A percentile compares a stretch with the other conserved stretches of the same genome.
These are phyloP conservation scores for Cardiospermum halicacabum DNA, from an alignment of 345 rosid species.

Conservation along the genomic window DNA sequence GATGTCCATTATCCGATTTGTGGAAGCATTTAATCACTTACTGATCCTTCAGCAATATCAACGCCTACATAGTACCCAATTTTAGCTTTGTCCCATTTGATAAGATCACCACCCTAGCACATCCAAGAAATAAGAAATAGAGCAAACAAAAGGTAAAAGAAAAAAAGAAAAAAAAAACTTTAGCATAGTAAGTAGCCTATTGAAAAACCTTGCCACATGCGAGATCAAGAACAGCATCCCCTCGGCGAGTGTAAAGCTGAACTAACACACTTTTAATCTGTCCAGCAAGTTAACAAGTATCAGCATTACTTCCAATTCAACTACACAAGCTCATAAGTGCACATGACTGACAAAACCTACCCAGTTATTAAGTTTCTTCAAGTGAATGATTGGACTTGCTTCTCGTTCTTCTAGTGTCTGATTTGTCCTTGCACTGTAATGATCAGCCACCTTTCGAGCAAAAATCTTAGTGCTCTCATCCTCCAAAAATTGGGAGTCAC, in stretches of 20 bases:
- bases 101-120: constrained; percentile 91
- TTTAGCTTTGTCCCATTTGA: constrained; percentile 96
- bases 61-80: constrained; percentile 92
- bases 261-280: constrained; percentile 97
- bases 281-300: constrained; percentile 10
- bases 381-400: constrained; percentile 95
- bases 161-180: constrained; percentile 1
- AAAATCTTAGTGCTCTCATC: constrained; percentile 58
- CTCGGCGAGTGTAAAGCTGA: constrained; percentile 80
- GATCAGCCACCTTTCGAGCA: constrained; percentile 84
- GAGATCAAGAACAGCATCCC: constrained; percentile 94
- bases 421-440: constrained; percentile 95
- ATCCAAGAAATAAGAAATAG: constrained; percentile 1
- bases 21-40: constrained; percentile 23
- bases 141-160: too few relatives aligned
- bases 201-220: constrained; percentile 85
- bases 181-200: not conserved
- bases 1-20: not conserved
- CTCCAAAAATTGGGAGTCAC: constrained; percentile 56
- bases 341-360: constrained; percentile 32
- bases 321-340: not conserved
- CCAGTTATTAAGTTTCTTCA: constrained; percentile 96
- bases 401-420: constrained; percentile 96
- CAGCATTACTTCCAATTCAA: not conserved
- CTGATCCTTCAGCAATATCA: constrained; percentile 98